These are phyloP conservation scores for Penicillium ochrochloron DNA, from an alignment of 495 filamentous ascomycete species.

Conservation along the genomic window DNA sequence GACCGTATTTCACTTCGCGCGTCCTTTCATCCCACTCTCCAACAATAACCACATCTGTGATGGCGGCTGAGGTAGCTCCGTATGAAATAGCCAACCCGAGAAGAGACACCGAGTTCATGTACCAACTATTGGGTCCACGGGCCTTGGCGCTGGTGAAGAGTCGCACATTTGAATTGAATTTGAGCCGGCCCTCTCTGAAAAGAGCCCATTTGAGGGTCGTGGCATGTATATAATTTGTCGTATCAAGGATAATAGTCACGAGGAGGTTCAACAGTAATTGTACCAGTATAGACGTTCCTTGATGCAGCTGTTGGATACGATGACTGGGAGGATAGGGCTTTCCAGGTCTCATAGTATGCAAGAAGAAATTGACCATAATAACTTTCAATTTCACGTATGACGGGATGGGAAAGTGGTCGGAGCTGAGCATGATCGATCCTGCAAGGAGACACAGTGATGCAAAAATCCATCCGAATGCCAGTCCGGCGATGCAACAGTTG, in stretches of 20 bases:
- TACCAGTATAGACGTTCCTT: neutral
- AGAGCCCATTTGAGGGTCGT: slow-evolving; percentile 9
- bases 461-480: neutral
- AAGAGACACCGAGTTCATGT: slow-evolving; percentile 3
- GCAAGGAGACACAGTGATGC: neutral
- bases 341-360: neutral
- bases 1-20: neutral
- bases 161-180: slow-evolving; percentile 14
- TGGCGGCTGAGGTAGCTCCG: neutral
- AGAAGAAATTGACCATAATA: slow-evolving; percentile 5
- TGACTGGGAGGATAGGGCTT: neutral
- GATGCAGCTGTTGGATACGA: neutral
- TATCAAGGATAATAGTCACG: slow-evolving; percentile 9
- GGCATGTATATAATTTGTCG: slow-evolving; percentile 12
- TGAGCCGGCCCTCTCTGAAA: neutral
- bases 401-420: neutral
- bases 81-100: slow-evolving; percentile 6
- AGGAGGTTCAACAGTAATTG: slow-evolving; percentile 9
- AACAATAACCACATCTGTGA: slow-evolving; percentile 3
- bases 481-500: neutral
- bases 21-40: neutral
- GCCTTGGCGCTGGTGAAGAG: slow-evolving; percentile 3
- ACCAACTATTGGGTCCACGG: slow-evolving; percentile 14
- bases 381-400: neutral
- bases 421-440: slow-evolving; percentile 1